Conservation (phyloP, 164 flowering plant species). For the Buxus sempervirens region DNA sequence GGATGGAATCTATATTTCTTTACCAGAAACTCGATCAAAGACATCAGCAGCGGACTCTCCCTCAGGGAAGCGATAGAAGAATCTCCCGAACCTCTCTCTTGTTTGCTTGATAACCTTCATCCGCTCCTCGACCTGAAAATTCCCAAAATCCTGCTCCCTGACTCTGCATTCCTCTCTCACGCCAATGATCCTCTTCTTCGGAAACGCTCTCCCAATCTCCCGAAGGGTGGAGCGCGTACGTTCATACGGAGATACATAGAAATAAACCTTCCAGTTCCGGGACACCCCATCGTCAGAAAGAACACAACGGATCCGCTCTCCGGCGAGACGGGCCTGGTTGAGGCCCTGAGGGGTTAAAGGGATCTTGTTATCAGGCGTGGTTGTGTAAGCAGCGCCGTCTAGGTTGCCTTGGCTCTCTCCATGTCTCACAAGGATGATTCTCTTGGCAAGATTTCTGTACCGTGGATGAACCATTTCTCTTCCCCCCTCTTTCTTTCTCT, state of each 20-base stretch:
- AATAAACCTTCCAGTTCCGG: constrained; percentile 59
- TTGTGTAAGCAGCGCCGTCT: constrained; percentile 58
- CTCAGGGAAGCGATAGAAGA: constrained; percentile 91
- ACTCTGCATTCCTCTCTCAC: constrained; percentile 90
- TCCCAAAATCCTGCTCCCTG: constrained; percentile 96
- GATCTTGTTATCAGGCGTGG: constrained; percentile 77
- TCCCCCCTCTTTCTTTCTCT: too few species aligned
- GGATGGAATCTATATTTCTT: constrained; percentile 11
- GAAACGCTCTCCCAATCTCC: constrained; percentile 71
- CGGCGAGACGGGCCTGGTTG: constrained; percentile 60
- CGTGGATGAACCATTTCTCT: constrained; percentile 9
- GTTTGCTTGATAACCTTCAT: constrained; percentile 72
- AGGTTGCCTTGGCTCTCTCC: constrained; percentile 88
- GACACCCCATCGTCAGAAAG: constrained; percentile 26
- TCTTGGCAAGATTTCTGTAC: constrained; percentile 41
- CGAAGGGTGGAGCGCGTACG: constrained; percentile 76
- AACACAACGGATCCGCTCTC: constrained; percentile 34
- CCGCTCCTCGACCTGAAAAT: constrained; percentile 82
- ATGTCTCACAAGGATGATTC: constrained; percentile 83
- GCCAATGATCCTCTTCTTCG: constrained; percentile 58
- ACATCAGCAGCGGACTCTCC: constrained; percentile 99
- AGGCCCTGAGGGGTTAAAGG: constrained; percentile 59
- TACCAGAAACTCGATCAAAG: constrained; percentile 88
- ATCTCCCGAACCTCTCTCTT: constrained; percentile 78
- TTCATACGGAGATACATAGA: constrained; percentile 88